Evolutionary conservation across 768 basidiomycete species (phyloP).

Genomic region (Calocera cornea): DNA sequence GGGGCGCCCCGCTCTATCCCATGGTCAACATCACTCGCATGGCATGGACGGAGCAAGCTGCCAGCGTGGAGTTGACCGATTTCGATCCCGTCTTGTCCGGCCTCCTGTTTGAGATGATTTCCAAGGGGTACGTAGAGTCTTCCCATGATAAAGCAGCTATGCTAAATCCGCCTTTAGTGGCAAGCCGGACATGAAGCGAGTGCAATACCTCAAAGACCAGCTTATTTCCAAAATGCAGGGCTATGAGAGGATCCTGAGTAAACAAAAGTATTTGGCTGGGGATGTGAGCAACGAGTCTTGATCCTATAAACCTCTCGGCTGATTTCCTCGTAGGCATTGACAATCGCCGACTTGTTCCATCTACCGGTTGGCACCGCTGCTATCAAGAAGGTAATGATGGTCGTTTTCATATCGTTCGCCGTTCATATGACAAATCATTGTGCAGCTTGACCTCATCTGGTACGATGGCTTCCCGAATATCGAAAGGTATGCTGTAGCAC

Average conservation of each 20-base stretch:
- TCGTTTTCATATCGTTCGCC: background rate
- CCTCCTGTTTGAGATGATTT: conserved; percentile 36
- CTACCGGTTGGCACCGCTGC: conserved; percentile 28
- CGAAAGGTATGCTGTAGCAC: background rate
- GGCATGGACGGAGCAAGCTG: conserved; percentile 36
- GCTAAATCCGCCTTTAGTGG: background rate
- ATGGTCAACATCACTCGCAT: conserved; percentile 24
- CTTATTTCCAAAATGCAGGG: conserved; percentile 35
- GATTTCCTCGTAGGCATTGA: background rate
- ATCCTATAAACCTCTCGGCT: background rate
- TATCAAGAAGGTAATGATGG: background rate
- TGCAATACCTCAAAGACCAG: conserved; percentile 11
- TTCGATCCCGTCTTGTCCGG: conserved; percentile 38
- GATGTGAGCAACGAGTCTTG: conserved; percentile 23
- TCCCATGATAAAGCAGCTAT: background rate
- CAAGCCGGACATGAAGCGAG: conserved; percentile 6
- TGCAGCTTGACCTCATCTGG: background rate
- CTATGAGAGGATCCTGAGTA: conserved; percentile 44
- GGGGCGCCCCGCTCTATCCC: conserved; percentile 42
- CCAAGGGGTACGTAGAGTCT: conserved; percentile 31
- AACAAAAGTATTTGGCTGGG: conserved; percentile 39
- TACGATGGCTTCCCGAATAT: background rate
- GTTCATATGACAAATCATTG: background rate
- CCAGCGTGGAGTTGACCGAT: conserved; percentile 38
- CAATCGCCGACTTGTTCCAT: conserved; percentile 32